Evolutionary conservation across 805 yeast species (phyloP), one percentile per base, ranked within the genome.

Genomic region (Sugiyamaella marilandica): DNA sequence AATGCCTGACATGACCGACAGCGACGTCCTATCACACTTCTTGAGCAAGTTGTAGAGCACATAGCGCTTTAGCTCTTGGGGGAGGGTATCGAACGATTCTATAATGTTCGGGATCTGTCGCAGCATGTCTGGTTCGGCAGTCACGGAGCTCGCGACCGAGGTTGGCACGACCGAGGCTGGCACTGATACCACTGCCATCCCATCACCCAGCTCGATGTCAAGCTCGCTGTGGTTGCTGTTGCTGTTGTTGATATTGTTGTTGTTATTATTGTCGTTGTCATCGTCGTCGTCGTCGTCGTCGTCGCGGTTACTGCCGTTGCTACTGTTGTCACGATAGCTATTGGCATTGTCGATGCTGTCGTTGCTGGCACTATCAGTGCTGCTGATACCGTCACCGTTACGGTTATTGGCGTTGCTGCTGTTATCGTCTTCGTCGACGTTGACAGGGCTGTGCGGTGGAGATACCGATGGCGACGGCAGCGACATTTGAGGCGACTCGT

Each of bases 1-100:
- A 1, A 77, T 61, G 11, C 76, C 74, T 31, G 78, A 74, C 49
- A 89, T 68, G 10, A 83, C 73, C 45, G 89, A 82, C 49, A 89
- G 72, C 3, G 87, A 75, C 16, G 77, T 65, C 49, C 94, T 73
- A 59, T 82, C 80, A 41, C 83, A 75, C 50, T 74, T 73, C 55
- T 81, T 81, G 33, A 89, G 67, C 45, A 87, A 66, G 55, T 75
- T 74, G 66, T 73, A 81, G 26, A 77, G 73, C 57, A 76, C 75
- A 65, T 77, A 79, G 64, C 72, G 77, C 55, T 71, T 78, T 62
- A 76, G 76, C 51, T 63, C 71, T 41, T 66, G 76, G 56, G 75
- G 79, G 47, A 80, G 64, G 24, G 56, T 55, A 45, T 68, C 70
- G 52, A 71, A 72, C 14, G 67, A 52, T 24, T 59, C 63, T 19